These are phyloP conservation scores for Globisporangium megalacanthum DNA, from an alignment of 352 stramenopile species.

Conservation along the genomic window DNA sequence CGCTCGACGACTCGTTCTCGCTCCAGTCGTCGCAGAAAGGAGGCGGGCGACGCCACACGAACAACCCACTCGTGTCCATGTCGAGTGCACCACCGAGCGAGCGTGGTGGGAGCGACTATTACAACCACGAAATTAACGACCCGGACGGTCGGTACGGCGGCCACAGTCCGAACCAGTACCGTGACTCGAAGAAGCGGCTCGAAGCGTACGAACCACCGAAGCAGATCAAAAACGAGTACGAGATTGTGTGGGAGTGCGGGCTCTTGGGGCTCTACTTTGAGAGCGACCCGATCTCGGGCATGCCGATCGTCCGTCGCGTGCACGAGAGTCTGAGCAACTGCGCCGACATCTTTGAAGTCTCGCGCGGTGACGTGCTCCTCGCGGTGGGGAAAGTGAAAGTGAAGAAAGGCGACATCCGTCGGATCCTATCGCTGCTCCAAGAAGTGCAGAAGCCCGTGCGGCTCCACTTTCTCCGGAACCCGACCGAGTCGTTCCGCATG, in stretches of 20 bases:
- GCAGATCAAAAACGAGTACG: conserved; percentile 74
- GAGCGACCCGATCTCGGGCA: conserved; percentile 69
- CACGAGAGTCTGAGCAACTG: conserved; percentile 86
- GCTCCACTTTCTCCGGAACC: conserved; percentile 68
- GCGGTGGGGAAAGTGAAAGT: conserved; percentile 72
- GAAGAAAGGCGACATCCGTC: conserved; percentile 76
- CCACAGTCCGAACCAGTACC: conserved; percentile 36
- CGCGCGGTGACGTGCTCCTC: conserved; percentile 70
- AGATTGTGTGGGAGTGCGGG: conserved; percentile 86
- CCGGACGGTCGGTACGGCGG: conserved; percentile 36
- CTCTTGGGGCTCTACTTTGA: conserved; percentile 83
- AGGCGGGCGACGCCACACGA: conserved; percentile 7
- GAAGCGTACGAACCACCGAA: conserved; percentile 58
- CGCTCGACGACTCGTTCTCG: conserved; percentile 45
- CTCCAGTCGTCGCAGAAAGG: conserved; percentile 23
- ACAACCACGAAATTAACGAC: conserved; percentile 36
- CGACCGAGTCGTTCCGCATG: conserved; percentile 61
- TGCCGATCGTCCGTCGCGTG: conserved; percentile 83
- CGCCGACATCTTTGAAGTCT: conserved; percentile 81
- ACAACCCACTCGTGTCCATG: conserved; percentile 47
- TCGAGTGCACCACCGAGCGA: conserved; percentile 56
- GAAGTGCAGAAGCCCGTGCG: conserved; percentile 81
- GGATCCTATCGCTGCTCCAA: conserved; percentile 68
- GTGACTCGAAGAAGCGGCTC: conserved; percentile 52
- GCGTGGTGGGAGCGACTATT: conserved; percentile 29